These are phyloP conservation scores for Sarcodon aspratus DNA, from an alignment of 768 basidiomycete genomes.

Conservation along the genomic window DNA sequence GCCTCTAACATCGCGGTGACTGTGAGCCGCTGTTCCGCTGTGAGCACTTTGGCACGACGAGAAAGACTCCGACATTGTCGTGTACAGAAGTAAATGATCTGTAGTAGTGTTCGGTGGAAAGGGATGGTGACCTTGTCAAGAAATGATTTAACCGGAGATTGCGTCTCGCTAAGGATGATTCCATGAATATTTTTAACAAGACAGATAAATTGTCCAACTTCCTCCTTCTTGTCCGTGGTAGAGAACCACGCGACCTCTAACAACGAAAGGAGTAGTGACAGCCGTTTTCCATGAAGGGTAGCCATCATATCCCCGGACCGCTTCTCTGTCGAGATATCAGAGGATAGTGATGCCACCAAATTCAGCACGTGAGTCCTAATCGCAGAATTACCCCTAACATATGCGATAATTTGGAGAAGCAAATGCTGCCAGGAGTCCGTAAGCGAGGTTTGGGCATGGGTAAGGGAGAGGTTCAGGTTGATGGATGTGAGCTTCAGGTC, in stretches of 20 bases:
- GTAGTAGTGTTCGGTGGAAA: slow-evolving; percentile 74
- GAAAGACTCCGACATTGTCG: slow-evolving; percentile 46
- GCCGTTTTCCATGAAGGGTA: slow-evolving; percentile 62
- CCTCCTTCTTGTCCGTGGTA: slow-evolving; percentile 37
- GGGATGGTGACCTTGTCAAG: slow-evolving; percentile 49
- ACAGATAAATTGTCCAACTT: slow-evolving; percentile 47
- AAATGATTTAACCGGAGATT: slow-evolving; percentile 64
- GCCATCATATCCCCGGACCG: slow-evolving; percentile 80
- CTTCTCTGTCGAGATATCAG: slow-evolving; percentile 52
- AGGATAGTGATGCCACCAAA: slow-evolving; percentile 54
- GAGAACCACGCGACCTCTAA: slow-evolving; percentile 78
- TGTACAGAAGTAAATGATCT: slow-evolving; percentile 70
- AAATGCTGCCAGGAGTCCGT: slow-evolving; percentile 73
- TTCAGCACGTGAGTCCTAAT: slow-evolving; percentile 45
- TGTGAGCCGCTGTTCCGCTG: slow-evolving; percentile 49
- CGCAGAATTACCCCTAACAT: slow-evolving; percentile 47
- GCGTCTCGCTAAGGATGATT: slow-evolving; percentile 63
- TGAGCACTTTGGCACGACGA: slow-evolving; percentile 35
- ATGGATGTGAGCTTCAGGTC: slow-evolving; percentile 57
- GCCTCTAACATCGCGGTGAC: slow-evolving; percentile 52
- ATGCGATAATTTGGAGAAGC: slow-evolving; percentile 50
- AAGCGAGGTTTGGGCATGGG: slow-evolving; percentile 66
- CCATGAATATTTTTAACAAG: slow-evolving; percentile 49
- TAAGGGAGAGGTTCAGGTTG: slow-evolving; percentile 80
- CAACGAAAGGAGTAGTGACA: slow-evolving; percentile 63